Evolutionary conservation across 352 stramenopile species (phyloP), one percentile per base, ranked within the genome.

Genomic region (Globisporangium middletonii): DNA sequence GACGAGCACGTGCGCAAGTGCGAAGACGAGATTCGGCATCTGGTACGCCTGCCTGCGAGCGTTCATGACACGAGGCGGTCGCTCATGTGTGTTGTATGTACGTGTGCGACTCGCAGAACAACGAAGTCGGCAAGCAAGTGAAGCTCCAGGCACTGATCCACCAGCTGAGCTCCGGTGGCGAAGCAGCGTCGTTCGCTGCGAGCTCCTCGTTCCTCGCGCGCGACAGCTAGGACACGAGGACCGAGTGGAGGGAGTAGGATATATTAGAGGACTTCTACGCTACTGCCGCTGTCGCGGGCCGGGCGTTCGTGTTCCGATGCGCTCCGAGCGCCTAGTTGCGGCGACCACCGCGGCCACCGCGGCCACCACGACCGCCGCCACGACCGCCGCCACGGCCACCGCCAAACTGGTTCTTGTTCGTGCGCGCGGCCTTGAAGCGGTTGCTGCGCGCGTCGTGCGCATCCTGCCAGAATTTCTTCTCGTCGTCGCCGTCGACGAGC

Each of bases 401-500:
- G 12, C 63, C 65, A 54, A 77, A 71, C 28, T 67, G 74, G 60
- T 71, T 72, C 65, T 88, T 88, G 72, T 89, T 90, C 50, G 75
- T 81, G n/a, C 76, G 79, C 28, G 72, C 68, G 60, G 90, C 78
- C 72, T 89, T 89, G 60, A 91, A 92, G 65, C 85, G 85, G 62
- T 82, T 89, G 63, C 65, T 72, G 53, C 85, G 83, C 19, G 82
- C 77, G 47, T 62, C 75, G 48, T 82, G 83, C 44, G 80, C 83
- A 49, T 92, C 83, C 37, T 84, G 68, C 85, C 85, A 95, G 63
- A 95, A 95, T 55, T 83, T 67, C 68, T 92, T 92, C 65, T 95
- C 85, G 47, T 89, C 81, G 0, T 93, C 81, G 38, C 83, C 85
- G 6, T 84, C 71, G 44, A 93, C 64, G 26, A 93, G 51, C 30